Evolutionary conservation across 2,329 filamentous ascomycete genomes (phyloP), one percentile per base, ranked within the genome.

Genomic region (Didymella arachidicola): DNA sequence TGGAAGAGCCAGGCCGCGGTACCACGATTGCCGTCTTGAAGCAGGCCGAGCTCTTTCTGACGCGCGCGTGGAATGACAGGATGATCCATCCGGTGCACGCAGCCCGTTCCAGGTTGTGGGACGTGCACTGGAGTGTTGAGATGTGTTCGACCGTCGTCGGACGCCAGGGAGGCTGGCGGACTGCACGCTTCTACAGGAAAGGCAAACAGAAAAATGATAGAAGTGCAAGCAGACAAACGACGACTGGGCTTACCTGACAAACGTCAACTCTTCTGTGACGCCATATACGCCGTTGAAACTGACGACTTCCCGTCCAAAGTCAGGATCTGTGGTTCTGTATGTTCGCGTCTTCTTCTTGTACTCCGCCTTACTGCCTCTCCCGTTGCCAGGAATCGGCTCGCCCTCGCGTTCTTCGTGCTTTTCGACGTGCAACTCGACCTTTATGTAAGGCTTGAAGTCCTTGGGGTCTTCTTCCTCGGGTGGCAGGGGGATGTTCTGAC

Each of bases 391-490:
- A 18, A 81, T 72, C 6, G 72, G 70, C 46, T 77, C 77, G 2
- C 76, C 73, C 8, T 76, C 74, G 5, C 78, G 77, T 62, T 84
- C 82, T 52, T 82, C 80, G n/a, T 79, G 79, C 55, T 81, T 90
- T 71, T 95, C 92, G 16, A 93, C 86, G 74, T 96, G 92, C 54
- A 97, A 78, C 73, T 95, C 90, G 62, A 89, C 89, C 72, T 89
- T 92, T 68, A 97, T 84, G 59, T 90, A 86, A 1, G 92, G 92
- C 38, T 87, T 86, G 61, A 95, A 90, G 22, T 84, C 80, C 61
- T 82, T 84, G 22, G 81, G 78, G 19, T 82, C 80, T 29, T 80
- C 79, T 61, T 84, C 83, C 29, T 81, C 81, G 2, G 79, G 75
- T 29, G 91, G 85, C 0, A 95, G 78, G 0, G 91, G 89, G 36